Evolutionary conservation across 164 flowering plant genomes (phyloP), one percentile per base, ranked within the genome.

Genomic region (Chimonanthus praecox): DNA sequence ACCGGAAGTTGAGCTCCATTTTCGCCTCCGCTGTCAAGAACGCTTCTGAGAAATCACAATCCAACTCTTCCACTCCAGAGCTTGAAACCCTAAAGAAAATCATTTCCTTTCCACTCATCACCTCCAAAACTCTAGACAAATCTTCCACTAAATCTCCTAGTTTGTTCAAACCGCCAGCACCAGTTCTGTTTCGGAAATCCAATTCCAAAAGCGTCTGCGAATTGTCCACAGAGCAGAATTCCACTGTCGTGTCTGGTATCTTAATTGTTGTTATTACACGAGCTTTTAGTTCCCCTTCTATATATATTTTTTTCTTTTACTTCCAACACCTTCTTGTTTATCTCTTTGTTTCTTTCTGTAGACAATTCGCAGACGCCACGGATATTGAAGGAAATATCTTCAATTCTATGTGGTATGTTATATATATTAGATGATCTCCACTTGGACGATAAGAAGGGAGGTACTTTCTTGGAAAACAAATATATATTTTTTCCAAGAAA

Each of bases 351-450:
- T 20, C 3, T 67, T n/a, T 16, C 8, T 78, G 80, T 20, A 80
- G 82, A 72, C 0, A 67, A 21, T 4, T 70, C 72, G 46, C 16
- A 46, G 58, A 71, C 33, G 33, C 33, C 71, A 71, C 50, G 47
- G 49, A 46, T 76, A 18, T 45, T 75, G 10, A 45, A 43, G 73
- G 73, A 78, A 33, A 79, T 85, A 49, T 76, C 86, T 74, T 77
- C 79, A n/a, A 54, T 85, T 8, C n/a, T 85, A 54, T 64, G 66
- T 7, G 82, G 88, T 85, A 82, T 10, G 80, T 73, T 50, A 74
- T 13, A 74, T 13, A 33, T 33, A 33, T 33, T 33, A 33, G 33
- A 33, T 33, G 33, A 33, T 33, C 33, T 33, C 33, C 33, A 33
- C 33, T 33, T 33, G 33, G 2, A 33, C 33, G 33, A 33, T 33